Evolutionary conservation across 2,329 filamentous ascomycete genomes (phyloP).

Genomic region (Furcasterigmium sp.): DNA sequence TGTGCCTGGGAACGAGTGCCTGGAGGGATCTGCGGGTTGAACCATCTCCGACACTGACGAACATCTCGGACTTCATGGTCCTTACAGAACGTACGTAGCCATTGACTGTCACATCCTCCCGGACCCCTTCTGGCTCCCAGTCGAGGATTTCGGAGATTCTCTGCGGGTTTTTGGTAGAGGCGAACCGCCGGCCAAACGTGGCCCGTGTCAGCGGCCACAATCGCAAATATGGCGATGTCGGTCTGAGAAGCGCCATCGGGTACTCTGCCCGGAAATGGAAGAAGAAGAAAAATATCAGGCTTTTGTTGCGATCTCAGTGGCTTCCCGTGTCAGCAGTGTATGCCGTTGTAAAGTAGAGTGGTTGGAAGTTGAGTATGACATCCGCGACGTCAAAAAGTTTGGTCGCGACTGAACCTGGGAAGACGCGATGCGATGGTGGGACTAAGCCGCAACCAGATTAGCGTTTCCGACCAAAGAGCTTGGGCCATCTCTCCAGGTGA

Average conservation of each 20-base stretch:
- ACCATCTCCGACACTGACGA: slow-evolving; percentile 83
- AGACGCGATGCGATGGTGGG: no score
- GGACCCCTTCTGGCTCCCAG: slow-evolving; percentile 37
- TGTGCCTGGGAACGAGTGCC: slow-evolving; percentile 68
- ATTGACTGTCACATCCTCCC: slow-evolving; percentile 55
- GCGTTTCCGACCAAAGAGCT: neutral
- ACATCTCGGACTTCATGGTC: slow-evolving; percentile 78
- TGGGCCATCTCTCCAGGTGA: neutral
- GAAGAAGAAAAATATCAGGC: no score
- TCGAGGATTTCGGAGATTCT: slow-evolving; percentile 53
- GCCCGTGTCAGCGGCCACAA: slow-evolving; percentile 9
- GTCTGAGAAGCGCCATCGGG: neutral
- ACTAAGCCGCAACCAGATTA: neutral
- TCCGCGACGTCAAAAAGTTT: neutral
- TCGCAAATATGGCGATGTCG: slow-evolving; percentile 10
- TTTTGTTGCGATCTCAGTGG: no score
- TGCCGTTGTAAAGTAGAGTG: no score
- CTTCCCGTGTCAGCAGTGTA: no score
- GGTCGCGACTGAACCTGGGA: neutral
- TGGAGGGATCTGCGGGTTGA: slow-evolving; percentile 76
- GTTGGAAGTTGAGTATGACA: neutral
- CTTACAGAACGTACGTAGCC: slow-evolving; percentile 82
- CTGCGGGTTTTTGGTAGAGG: slow-evolving; percentile 30
- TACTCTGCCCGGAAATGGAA: no score
- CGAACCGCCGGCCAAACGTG: slow-evolving; percentile 14